phyloP scores from a whole-genome alignment of 805 yeast genomes.

The Alloascoidea hylecoeti region DNA sequence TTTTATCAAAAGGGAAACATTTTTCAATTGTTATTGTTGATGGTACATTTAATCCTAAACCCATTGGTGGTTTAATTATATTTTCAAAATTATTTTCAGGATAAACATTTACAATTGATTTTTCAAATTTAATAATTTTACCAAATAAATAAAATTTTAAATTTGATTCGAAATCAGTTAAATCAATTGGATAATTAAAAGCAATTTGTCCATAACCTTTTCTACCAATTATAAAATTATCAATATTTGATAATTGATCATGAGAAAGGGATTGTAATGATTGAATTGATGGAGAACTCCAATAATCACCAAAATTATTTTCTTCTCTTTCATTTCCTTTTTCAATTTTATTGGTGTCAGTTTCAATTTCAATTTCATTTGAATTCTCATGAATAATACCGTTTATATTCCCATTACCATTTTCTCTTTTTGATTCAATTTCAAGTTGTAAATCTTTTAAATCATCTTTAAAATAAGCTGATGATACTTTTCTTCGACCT shows the following conservation, averaged over 20 bases:
- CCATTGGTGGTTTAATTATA: slow-evolving; percentile 36
- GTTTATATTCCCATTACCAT: no score
- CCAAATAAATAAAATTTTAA: slow-evolving; percentile 32
- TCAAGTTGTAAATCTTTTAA: background rate
- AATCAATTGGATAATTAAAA: slow-evolving; percentile 64
- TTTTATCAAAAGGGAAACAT: slow-evolving; percentile 58
- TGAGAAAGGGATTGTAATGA: slow-evolving; percentile 41
- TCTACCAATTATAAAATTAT: slow-evolving; percentile 60
- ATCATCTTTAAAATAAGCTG: background rate
- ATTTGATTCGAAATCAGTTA: slow-evolving; percentile 45
- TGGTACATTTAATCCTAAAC: slow-evolving; percentile 68
- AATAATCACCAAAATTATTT: no score
- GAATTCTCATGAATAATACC: background rate
- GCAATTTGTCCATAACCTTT: slow-evolving; percentile 55
- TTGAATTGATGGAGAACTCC: slow-evolving; percentile 61
- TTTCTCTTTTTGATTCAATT: background rate
- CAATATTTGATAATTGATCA: slow-evolving; percentile 42
- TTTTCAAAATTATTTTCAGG: slow-evolving; percentile 59
- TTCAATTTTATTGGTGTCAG: background rate
- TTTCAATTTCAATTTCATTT: background rate
- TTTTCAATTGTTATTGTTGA: slow-evolving; percentile 61
- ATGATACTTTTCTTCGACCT: background rate
- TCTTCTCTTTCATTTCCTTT: slow-evolving; percentile 29
- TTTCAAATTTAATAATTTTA: slow-evolving; percentile 45
- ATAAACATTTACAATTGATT: slow-evolving; percentile 49